Evolutionary conservation across 768 basidiomycete genomes (phyloP).

Genomic region (Mycena maculata): DNA sequence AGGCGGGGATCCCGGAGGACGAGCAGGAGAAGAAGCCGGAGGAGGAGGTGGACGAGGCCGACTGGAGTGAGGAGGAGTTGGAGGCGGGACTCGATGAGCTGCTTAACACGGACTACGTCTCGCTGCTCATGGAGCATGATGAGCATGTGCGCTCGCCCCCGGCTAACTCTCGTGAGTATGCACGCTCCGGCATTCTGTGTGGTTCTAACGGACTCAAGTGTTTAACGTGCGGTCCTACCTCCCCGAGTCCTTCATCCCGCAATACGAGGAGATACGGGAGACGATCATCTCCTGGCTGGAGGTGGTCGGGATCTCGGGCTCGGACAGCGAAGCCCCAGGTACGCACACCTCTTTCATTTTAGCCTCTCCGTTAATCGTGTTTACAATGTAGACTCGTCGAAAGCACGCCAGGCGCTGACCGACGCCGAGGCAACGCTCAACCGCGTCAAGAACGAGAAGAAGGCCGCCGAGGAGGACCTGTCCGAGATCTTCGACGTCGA

Average conservation of each 20-base stretch:
- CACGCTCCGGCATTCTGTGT: not conserved
- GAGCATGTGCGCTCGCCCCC: conserved; percentile 66
- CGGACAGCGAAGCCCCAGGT: conserved; percentile 56
- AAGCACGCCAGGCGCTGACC: conserved; percentile 69
- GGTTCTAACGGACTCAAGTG: conserved; percentile 58
- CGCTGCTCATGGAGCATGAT: conserved; percentile 83
- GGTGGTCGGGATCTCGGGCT: conserved; percentile 68
- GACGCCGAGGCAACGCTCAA: conserved; percentile 73
- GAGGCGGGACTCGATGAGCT: conserved; percentile 67
- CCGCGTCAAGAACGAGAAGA: conserved; percentile 61
- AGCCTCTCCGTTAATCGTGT: not conserved
- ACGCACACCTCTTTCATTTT: not conserved
- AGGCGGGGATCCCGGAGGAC: conserved; percentile 46
- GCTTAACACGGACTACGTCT: conserved; percentile 75
- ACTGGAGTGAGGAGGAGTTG: conserved; percentile 71
- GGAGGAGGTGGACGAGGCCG: conserved; percentile 67
- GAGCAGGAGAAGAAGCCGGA: conserved; percentile 45
- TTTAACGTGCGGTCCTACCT: conserved; percentile 85
- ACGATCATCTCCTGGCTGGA: conserved; percentile 71
- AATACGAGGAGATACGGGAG: conserved; percentile 77
- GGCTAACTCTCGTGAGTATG: conserved; percentile 68
- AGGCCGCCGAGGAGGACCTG: conserved; percentile 67
- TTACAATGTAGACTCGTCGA: conserved; percentile 61
- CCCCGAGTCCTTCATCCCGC: conserved; percentile 81
- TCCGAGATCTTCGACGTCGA: conserved; percentile 71